phyloP scores from a whole-genome alignment of 116 monocot species.

The Iris pallida region DNA sequence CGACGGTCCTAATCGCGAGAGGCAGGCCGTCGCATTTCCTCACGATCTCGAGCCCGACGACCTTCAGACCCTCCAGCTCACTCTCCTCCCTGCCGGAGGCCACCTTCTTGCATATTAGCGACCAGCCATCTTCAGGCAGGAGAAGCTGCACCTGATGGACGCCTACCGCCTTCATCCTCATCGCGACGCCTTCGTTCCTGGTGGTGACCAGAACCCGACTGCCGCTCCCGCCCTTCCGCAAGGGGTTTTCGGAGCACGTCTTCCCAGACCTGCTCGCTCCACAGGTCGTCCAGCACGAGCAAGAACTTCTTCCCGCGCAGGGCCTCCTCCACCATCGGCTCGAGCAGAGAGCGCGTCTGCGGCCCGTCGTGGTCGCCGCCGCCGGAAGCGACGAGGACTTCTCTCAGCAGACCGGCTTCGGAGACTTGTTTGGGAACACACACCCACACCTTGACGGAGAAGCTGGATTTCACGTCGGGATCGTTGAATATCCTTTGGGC shows the following conservation, averaged over 20 bases:
- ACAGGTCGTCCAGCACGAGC: no score
- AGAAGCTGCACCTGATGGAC: background rate
- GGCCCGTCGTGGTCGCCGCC: no score
- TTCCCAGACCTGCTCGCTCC: background rate
- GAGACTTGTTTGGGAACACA: no score
- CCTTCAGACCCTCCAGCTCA: no score
- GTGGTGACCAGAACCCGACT: background rate
- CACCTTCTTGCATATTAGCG: background rate
- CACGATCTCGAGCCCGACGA: no score
- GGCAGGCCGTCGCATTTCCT: conserved; percentile 34
- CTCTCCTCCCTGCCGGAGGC: conserved; percentile 15
- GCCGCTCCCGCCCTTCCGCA: background rate
- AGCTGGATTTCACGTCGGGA: no score
- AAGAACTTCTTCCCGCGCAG: no score
- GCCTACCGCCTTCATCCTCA: background rate
- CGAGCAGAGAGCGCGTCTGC: no score
- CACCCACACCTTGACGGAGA: no score
- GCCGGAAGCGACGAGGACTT: no score
- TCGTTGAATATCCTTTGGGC: no score
- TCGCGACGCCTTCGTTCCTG: background rate
- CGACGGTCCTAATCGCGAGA: conserved; percentile 29
- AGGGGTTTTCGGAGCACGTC: background rate
- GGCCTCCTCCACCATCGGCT: background rate
- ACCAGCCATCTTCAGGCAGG: background rate
- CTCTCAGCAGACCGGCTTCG: no score